These are phyloP conservation scores for Penicillium sp. DNA, from an alignment of 2,329 filamentous ascomycete genomes.

Conservation along the genomic window DNA sequence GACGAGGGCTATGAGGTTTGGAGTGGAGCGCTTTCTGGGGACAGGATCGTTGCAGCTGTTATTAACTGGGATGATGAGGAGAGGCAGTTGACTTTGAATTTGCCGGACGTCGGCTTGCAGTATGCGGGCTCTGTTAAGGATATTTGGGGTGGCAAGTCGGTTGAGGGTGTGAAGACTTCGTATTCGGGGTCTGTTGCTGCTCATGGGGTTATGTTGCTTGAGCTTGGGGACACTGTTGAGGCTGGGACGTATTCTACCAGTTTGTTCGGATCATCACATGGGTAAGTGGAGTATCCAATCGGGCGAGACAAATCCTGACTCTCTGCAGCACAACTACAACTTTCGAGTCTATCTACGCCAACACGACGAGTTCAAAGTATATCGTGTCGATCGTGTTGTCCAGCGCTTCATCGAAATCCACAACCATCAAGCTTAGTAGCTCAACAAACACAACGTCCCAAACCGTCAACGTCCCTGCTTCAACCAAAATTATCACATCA, in stretches of 20 bases:
- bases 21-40: conserved; percentile 49
- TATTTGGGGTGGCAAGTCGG: conserved; percentile 28
- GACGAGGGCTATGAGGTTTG: conserved; percentile 54
- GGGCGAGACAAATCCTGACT: not conserved
- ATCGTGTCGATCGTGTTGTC: conserved; percentile 15
- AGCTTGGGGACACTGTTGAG: conserved; percentile 25
- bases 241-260: conserved; percentile 11
- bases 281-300: not conserved
- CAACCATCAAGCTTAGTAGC: not conserved
- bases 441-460: not conserved
- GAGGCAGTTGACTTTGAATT: conserved; percentile 44
- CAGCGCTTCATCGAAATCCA: not conserved
- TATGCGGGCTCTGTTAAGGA: conserved; percentile 35
- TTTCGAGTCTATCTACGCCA: conserved; percentile 28
- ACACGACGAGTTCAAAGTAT: conserved; percentile 29
- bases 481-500: not conserved
- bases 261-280: not conserved
- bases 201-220: conserved; percentile 34
- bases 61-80: conserved; percentile 53
- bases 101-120: conserved; percentile 44
- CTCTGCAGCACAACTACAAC: conserved; percentile 5
- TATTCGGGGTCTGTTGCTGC: conserved; percentile 27
- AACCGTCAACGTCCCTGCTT: not conserved
- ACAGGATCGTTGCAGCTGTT: conserved; percentile 46
- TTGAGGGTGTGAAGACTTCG: conserved; percentile 21